These are phyloP conservation scores for Mycena kentingensis DNA, from an alignment of 768 basidiomycete genomes.

Conservation along the genomic window DNA sequence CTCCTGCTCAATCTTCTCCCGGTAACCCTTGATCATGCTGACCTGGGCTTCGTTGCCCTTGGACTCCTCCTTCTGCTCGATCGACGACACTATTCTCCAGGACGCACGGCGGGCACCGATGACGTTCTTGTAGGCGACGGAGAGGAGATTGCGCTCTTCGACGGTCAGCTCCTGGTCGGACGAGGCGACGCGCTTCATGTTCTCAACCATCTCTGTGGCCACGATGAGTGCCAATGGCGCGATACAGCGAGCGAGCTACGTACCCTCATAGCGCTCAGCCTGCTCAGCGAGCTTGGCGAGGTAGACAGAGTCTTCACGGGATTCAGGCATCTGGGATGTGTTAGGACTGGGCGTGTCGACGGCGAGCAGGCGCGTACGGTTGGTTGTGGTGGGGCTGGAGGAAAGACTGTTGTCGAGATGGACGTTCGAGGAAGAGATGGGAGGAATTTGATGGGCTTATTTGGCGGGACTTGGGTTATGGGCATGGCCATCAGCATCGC, in stretches of 20 bases:
- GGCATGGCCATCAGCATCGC: no score
- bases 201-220: constrained; percentile 89
- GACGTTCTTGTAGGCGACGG: constrained; percentile 99
- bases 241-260: constrained; percentile 23
- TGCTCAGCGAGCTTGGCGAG: constrained; percentile 99
- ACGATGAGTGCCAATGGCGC: constrained; percentile 17
- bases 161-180: constrained; percentile 98
- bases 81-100: constrained; percentile 97
- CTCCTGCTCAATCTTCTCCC: constrained; percentile 97
- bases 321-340: constrained; percentile 68
- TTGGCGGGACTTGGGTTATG: no score
- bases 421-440: no score
- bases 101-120: constrained; percentile 98
- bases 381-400: constrained; percentile 25
- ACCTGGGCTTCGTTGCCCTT: constrained; percentile 98
- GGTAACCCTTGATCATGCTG: constrained; percentile 95
- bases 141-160: constrained; percentile 97
- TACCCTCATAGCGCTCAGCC: constrained; percentile 98
- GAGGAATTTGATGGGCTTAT: no score
- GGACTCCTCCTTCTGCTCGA: constrained; percentile 99
- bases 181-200: constrained; percentile 98
- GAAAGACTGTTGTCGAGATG: no score
- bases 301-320: constrained; percentile 97
- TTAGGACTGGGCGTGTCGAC: constrained; percentile 34
- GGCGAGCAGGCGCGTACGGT: constrained; percentile 50